Conservation (phyloP, 805 yeast genomes). For the Brettanomyces custersianus region DNA sequence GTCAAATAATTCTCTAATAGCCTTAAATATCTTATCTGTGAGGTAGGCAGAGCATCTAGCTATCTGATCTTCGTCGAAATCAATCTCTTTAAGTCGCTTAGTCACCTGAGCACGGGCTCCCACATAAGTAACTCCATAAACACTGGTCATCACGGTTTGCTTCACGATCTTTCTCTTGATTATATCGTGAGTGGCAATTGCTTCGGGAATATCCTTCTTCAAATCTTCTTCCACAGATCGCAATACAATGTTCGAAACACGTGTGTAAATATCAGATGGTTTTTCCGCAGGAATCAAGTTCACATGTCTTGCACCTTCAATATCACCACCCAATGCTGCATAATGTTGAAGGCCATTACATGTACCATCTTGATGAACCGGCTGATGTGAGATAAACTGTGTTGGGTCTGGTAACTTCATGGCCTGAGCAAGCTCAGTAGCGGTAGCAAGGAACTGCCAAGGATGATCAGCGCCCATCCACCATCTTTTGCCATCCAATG, state of each 20-base stretch:
- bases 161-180: constrained; percentile 84
- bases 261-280: constrained; percentile 71
- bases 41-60: constrained; percentile 47
- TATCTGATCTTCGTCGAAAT: constrained; percentile 31
- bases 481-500: constrained; percentile 49
- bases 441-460: constrained; percentile 71
- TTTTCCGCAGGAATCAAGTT: constrained; percentile 60
- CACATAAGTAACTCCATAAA: constrained; percentile 89
- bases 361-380: constrained; percentile 82
- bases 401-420: constrained; percentile 53
- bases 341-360: constrained; percentile 83
- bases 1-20: constrained; percentile 75
- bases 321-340: constrained; percentile 81
- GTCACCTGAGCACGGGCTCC: constrained; percentile 90
- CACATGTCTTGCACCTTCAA: constrained; percentile 76
- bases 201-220: constrained; percentile 43
- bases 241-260: constrained; percentile 58
- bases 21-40: constrained; percentile 68
- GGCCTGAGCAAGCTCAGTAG: constrained; percentile 59
- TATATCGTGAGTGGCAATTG: constrained; percentile 46
- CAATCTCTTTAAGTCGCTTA: constrained; percentile 59
- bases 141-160: constrained; percentile 97
- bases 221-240: constrained; percentile 46
- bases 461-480: constrained; percentile 76
- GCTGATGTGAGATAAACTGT: constrained; percentile 58